Conservation (phyloP, 2,329 filamentous ascomycete species). For the Fusarium verrucosum region DNA sequence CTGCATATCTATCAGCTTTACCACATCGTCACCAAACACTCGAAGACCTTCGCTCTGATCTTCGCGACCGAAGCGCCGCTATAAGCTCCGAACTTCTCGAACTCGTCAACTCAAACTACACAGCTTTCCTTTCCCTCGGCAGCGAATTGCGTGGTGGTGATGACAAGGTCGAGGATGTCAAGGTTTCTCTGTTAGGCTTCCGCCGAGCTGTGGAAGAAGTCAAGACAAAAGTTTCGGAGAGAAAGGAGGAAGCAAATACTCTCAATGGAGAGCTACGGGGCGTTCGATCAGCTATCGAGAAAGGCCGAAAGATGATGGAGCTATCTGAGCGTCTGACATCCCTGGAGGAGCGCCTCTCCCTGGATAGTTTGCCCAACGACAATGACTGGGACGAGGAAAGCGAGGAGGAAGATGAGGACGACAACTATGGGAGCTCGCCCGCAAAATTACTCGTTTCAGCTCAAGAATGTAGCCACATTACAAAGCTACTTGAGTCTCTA, state of each 20-base stretch:
- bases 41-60: conserved; percentile 87
- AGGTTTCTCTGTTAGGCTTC: conserved; percentile 87
- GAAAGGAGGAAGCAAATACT: conserved; percentile 68
- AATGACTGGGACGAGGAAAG: conserved; percentile 52
- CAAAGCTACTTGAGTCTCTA: conserved; percentile 55
- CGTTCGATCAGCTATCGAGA: conserved; percentile 71
- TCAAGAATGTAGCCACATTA: conserved; percentile 56
- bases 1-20: conserved; percentile 81
- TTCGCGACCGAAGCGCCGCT: conserved; percentile 80
- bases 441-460: conserved; percentile 58
- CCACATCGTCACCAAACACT: conserved; percentile 93
- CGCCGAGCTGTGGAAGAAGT: conserved; percentile 82
- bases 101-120: conserved; percentile 94
- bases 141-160: conserved; percentile 85
- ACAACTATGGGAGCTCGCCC: conserved; percentile 57
- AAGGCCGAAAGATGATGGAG: conserved; percentile 71
- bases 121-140: conserved; percentile 86
- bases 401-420: conserved; percentile 52
- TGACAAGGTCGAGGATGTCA: conserved; percentile 88
- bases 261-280: conserved; percentile 72
- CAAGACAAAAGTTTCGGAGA: conserved; percentile 69
- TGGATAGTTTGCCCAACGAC: conserved; percentile 53
- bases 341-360: conserved; percentile 70
- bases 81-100: conserved; percentile 90
- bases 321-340: conserved; percentile 69